phyloP scores from a whole-genome alignment of 2,329 filamentous ascomycete genomes.

The Fusarium verrucosum region DNA sequence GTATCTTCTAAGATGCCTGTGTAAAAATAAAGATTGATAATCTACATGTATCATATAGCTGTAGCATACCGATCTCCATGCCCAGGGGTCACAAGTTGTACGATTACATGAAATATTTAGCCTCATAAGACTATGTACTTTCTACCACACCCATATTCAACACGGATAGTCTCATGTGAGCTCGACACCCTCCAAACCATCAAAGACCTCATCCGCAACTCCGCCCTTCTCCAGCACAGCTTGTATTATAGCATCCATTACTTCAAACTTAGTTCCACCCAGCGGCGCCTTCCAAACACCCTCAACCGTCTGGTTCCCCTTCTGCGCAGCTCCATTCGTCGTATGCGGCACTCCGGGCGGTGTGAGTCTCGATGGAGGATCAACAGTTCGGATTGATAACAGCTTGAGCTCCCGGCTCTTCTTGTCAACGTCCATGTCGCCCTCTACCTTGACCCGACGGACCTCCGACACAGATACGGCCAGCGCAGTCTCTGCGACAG shows the following conservation, averaged over 20 bases:
- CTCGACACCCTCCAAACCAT: conserved; percentile 80
- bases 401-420: conserved; percentile 62
- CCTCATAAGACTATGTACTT: conserved; percentile 4
- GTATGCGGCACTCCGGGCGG: conserved; percentile 74
- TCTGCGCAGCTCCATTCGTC: conserved; percentile 54
- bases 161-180: conserved; percentile 57
- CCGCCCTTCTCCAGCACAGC: conserved; percentile 80
- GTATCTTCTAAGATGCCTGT: conserved; percentile 71
- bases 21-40: conserved; percentile 14
- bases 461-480: conserved; percentile 79
- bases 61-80: conserved; percentile 24
- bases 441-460: conserved; percentile 33
- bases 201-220: conserved; percentile 86
- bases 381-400: conserved; percentile 75
- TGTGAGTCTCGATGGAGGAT: conserved; percentile 77
- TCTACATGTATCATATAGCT: conserved; percentile 34
- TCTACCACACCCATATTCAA: conserved; percentile 6
- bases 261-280: conserved; percentile 80
- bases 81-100: conserved; percentile 29
- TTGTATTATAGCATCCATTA: conserved; percentile 79
- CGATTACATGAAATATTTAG: conserved; percentile 30
- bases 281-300: conserved; percentile 88
- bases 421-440: conserved; percentile 56
- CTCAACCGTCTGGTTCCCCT: conserved; percentile 64
- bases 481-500: conserved; percentile 88